phyloP scores from a whole-genome alignment of 2,329 filamentous ascomycete genomes.

The Phaeosphaeria sp. region DNA sequence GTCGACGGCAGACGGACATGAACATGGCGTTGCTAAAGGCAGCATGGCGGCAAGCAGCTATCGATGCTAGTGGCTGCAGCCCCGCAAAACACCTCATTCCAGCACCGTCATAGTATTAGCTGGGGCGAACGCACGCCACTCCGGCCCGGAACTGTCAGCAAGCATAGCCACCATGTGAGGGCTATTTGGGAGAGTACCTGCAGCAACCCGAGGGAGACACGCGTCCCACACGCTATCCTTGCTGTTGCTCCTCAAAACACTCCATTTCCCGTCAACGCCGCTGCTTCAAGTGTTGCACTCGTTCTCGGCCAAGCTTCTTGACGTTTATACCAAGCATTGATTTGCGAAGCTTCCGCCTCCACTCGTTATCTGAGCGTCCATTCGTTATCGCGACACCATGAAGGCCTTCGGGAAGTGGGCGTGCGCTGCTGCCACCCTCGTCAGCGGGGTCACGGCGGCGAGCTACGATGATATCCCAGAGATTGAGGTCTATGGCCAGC shows the following conservation, averaged over 20 bases:
- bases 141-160: constrained; percentile 4
- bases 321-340: constrained; percentile 16
- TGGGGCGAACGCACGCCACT: constrained; percentile 1
- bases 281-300: not conserved
- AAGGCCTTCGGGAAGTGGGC: constrained; percentile 4
- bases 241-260: constrained; percentile 2
- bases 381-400: constrained; percentile 17
- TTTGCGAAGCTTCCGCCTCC: constrained; percentile 14
- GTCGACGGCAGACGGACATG: not conserved
- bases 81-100: constrained; percentile 1
- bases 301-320: constrained; percentile 12
- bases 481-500: constrained; percentile 66
- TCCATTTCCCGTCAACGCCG: not conserved
- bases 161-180: constrained; percentile 5
- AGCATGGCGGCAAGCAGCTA: not conserved
- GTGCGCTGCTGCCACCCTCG: constrained; percentile 23
- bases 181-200: constrained; percentile 7
- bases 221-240: constrained; percentile 2
- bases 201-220: constrained; percentile 7
- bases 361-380: constrained; percentile 8
- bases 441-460: constrained; percentile 24
- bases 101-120: not conserved
- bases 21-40: not conserved
- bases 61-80: not conserved
- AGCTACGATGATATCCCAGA: constrained; percentile 43